These are phyloP conservation scores for Fraxinus sp. DNA, from an alignment of 305 asterid genomes.

Conservation along the genomic window DNA sequence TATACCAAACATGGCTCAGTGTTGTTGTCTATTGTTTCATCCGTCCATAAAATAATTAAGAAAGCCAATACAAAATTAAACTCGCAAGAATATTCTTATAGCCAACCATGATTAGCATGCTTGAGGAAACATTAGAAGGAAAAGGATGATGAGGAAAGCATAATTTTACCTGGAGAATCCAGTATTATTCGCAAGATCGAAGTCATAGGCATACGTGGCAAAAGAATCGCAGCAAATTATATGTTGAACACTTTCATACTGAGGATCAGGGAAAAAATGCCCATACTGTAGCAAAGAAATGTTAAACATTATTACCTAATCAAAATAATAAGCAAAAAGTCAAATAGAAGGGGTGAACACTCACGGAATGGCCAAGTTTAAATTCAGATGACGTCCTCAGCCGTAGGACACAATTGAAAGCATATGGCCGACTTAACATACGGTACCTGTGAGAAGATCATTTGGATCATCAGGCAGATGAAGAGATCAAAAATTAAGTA, in stretches of 20 bases:
- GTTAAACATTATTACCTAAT: slow-evolving; percentile 29
- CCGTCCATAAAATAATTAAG: slow-evolving; percentile 11
- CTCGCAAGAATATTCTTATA: slow-evolving; percentile 17
- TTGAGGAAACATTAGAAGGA: slow-evolving; percentile 19
- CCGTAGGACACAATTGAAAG: slow-evolving; percentile 89
- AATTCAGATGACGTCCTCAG: slow-evolving; percentile 89
- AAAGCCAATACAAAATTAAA: background rate
- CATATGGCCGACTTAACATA: slow-evolving; percentile 89
- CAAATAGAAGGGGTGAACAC: slow-evolving; percentile 25
- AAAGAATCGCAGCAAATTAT: slow-evolving; percentile 91
- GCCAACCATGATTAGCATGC: slow-evolving; percentile 20
- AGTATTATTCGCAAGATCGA: slow-evolving; percentile 62
- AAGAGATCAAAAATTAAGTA: slow-evolving; percentile 14
- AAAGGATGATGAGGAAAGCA: slow-evolving; percentile 8
- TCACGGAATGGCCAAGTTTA: slow-evolving; percentile 81
- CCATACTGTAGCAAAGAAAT: slow-evolving; percentile 72
- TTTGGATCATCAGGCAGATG: slow-evolving; percentile 27
- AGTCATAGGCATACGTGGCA: slow-evolving; percentile 94
- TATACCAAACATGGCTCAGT: background rate
- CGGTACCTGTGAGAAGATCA: slow-evolving; percentile 79
- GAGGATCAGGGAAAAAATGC: slow-evolving; percentile 97
- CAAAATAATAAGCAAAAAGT: slow-evolving; percentile 12
- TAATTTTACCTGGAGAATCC: slow-evolving; percentile 81
- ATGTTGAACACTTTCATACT: slow-evolving; percentile 94
- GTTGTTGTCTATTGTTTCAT: background rate